These are phyloP conservation scores for Prunella vulgaris DNA, from an alignment of 257 asterid species.

Conservation along the genomic window DNA sequence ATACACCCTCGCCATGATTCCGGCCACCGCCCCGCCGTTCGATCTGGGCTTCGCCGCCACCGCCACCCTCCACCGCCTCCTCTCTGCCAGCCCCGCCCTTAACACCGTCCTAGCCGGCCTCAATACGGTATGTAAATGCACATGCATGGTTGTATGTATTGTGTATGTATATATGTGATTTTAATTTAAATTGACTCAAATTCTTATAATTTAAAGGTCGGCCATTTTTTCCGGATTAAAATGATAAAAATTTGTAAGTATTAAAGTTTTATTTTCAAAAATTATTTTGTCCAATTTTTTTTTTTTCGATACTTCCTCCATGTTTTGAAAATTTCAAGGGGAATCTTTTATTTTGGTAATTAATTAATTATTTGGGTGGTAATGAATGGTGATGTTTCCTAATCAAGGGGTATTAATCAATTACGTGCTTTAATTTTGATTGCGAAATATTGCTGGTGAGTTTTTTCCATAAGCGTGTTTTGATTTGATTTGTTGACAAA, in stretches of 20 bases:
- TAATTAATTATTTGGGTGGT: background rate
- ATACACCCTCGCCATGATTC: slow-evolving; percentile 60
- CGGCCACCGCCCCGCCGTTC: slow-evolving; percentile 49
- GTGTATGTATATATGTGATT: background rate
- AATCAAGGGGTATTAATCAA: background rate
- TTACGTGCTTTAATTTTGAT: background rate
- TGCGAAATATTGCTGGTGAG: background rate
- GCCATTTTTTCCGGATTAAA: slow-evolving; percentile 16
- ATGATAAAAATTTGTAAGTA: too few relatives aligned
- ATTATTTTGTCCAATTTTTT: too few relatives aligned
- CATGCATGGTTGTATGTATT: background rate
- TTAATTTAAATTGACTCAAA: background rate
- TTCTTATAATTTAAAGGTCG: too few relatives aligned
- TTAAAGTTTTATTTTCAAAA: too few relatives aligned
- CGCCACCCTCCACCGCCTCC: slow-evolving; percentile 40
- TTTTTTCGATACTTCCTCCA: too few relatives aligned
- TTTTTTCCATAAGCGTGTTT: background rate
- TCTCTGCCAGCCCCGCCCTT: slow-evolving; percentile 50
- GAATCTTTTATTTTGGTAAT: too few relatives aligned
- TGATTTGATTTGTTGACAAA: background rate
- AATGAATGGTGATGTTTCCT: background rate
- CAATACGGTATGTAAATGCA: slow-evolving; percentile 46
- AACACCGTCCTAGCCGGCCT: slow-evolving; percentile 64
- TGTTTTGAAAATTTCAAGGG: too few relatives aligned
- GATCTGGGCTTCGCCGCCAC: slow-evolving; percentile 73